A percentile compares a stretch with the other conserved stretches of the same genome.
Conservation (phyloP, 176 grass and related monocot genomes). For the Pontederia crassipes region DNA sequence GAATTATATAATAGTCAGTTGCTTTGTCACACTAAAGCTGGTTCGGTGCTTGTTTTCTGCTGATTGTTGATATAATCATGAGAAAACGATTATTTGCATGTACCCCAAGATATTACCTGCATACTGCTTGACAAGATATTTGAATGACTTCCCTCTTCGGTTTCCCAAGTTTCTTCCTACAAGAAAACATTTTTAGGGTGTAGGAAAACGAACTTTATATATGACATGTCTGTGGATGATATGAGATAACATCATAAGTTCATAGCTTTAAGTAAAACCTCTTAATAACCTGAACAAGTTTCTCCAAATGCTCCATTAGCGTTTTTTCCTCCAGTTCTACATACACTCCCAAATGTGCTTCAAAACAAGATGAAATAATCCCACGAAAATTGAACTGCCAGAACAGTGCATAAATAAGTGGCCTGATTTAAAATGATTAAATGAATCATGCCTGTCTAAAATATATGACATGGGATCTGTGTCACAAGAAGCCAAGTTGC, state of each 20-base stretch:
- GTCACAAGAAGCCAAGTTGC: conserved; percentile 30
- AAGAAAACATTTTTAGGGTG: conserved; percentile 13
- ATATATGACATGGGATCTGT: neutral
- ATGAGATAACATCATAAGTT: too few relatives aligned
- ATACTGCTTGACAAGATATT: conserved; percentile 98
- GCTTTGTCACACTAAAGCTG: conserved; percentile 4
- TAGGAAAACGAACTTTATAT: neutral
- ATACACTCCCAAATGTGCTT: conserved; percentile 85
- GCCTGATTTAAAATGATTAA: neutral
- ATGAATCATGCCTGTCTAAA: too few relatives aligned
- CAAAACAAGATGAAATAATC: conserved; percentile 98
- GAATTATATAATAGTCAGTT: conserved; percentile 10
- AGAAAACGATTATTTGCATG: too few relatives aligned
- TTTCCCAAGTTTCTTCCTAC: conserved; percentile 99
- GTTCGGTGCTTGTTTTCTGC: neutral
- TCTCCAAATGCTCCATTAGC: conserved; percentile 87
- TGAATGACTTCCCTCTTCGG: conserved; percentile 92
- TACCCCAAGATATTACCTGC: conserved; percentile 33
- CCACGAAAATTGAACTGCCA: conserved; percentile 98
- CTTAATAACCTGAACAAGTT: conserved; percentile 78
- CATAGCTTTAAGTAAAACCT: neutral
- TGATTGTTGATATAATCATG: neutral
- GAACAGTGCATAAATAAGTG: conserved; percentile 7
- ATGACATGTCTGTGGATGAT: too few relatives aligned
- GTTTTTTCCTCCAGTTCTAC: conserved; percentile 97